A percentile compares a stretch with the other conserved stretches of the same genome.
Conservation (phyloP, 2,329 filamentous ascomycete genomes). For the Zasmidium cellare region DNA sequence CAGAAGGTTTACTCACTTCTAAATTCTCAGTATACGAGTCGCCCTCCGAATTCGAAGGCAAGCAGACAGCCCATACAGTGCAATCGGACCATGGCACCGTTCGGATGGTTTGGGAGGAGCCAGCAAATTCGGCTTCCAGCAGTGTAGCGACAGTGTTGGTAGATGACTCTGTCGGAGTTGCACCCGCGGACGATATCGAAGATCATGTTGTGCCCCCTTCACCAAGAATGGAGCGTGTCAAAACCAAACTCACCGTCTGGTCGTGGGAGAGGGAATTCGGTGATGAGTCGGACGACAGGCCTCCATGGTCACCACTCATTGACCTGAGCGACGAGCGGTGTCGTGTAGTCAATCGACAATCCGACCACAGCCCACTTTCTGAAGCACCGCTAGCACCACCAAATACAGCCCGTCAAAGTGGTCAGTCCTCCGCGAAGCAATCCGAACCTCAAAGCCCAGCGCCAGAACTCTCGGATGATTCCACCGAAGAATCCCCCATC, state of each 20-base stretch:
- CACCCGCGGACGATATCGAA: constrained; percentile 4
- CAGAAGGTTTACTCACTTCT: not conserved
- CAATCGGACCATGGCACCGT: constrained; percentile 23
- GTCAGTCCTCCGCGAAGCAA: constrained; percentile 20
- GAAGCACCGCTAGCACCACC: constrained; percentile 26
- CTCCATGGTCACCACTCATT: constrained; percentile 17
- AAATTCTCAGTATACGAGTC: constrained; percentile 17
- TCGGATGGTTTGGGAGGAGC: constrained; percentile 29
- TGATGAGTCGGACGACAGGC: constrained; percentile 8
- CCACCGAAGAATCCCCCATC: constrained; percentile 1
- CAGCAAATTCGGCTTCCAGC: constrained; percentile 12
- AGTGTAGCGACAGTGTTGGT: constrained; percentile 13
- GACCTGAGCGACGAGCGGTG: constrained; percentile 7
- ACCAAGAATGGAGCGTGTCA: constrained; percentile 23
- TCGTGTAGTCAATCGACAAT: constrained; percentile 1
- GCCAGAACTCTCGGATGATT: constrained; percentile 15
- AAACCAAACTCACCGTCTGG: constrained; percentile 29
- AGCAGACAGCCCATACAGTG: constrained; percentile 26
- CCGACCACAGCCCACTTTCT: constrained; percentile 9
- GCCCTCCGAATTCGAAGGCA: constrained; percentile 5
- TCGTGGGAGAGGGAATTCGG: constrained; percentile 22
- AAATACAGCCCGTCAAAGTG: constrained; percentile 24
- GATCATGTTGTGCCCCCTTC: constrained; percentile 2
- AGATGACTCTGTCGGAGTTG: constrained; percentile 5
- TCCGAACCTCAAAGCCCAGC: constrained; percentile 21